phyloP scores from a whole-genome alignment of 305 asterid genomes.

The Ajuga reptans region DNA sequence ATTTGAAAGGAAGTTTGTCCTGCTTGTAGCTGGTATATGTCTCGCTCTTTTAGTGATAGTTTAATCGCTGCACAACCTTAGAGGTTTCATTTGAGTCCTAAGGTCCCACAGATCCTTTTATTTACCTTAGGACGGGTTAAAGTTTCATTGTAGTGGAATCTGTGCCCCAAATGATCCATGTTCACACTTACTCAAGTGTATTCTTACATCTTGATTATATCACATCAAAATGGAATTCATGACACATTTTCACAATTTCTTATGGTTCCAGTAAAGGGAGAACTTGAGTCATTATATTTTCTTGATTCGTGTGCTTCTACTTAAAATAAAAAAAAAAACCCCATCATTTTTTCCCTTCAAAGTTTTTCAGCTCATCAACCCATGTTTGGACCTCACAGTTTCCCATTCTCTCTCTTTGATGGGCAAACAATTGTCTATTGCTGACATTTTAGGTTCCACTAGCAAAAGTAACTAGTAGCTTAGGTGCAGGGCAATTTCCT shows the following conservation, averaged over 20 bases:
- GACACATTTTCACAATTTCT: background rate
- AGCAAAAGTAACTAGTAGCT: background rate
- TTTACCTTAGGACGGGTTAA: background rate
- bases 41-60: background rate
- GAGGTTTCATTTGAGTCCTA: background rate
- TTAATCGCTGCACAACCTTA: background rate
- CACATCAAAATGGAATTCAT: background rate
- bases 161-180: background rate
- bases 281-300: background rate
- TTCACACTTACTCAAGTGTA: background rate
- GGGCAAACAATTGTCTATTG: background rate
- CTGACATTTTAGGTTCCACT: background rate
- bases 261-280: background rate
- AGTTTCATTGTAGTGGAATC: background rate
- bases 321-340: background rate
- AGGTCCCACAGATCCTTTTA: background rate
- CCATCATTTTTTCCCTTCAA: background rate
- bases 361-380: background rate
- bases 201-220: background rate
- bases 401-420: background rate
- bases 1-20: background rate
- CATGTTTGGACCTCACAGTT: background rate
- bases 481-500: background rate
- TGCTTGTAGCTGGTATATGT: background rate
- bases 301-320: background rate